Percentiles rank a stretch among this genome's conserved stretches.
These are phyloP conservation scores for Neckera pumila DNA, from an alignment of 225 moss, liverwort and hornwort species.

Conservation along the genomic window DNA sequence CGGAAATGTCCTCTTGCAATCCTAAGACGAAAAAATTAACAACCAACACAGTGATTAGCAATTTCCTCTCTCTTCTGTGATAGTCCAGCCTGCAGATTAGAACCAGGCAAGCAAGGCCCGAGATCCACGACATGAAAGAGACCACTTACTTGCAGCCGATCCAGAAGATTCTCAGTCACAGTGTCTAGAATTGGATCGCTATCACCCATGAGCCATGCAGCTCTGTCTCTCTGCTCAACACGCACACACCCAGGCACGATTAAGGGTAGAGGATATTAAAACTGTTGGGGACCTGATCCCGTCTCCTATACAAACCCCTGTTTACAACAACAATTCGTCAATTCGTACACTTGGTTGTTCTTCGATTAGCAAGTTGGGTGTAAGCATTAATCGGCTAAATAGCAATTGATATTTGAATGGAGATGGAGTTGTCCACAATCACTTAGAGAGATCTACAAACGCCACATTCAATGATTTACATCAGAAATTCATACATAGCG, in stretches of 20 bases:
- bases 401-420: not conserved
- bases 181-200: slow-evolving; percentile 68
- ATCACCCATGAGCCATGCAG: slow-evolving; percentile 74
- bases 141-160: slow-evolving; percentile 76
- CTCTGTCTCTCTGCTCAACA: slow-evolving; percentile 64
- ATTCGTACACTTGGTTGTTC: not conserved
- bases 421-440: not conserved
- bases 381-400: not conserved
- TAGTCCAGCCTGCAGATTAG: not conserved
- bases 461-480: not conserved
- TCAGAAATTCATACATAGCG: not conserved
- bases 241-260: not conserved
- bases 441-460: not conserved
- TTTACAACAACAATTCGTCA: not conserved
- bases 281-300: not conserved
- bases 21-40: slow-evolving; percentile 22
- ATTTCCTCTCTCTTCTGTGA: not conserved
- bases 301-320: not conserved
- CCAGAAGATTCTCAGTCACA: slow-evolving; percentile 86
- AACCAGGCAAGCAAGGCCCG: not conserved
- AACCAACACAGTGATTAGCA: not conserved
- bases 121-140: not conserved
- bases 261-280: not conserved
- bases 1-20: slow-evolving; percentile 89
- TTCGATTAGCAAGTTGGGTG: not conserved